Evolutionary conservation across 345 rosid genomes (phyloP).

Genomic region (Combretum micranthum): DNA sequence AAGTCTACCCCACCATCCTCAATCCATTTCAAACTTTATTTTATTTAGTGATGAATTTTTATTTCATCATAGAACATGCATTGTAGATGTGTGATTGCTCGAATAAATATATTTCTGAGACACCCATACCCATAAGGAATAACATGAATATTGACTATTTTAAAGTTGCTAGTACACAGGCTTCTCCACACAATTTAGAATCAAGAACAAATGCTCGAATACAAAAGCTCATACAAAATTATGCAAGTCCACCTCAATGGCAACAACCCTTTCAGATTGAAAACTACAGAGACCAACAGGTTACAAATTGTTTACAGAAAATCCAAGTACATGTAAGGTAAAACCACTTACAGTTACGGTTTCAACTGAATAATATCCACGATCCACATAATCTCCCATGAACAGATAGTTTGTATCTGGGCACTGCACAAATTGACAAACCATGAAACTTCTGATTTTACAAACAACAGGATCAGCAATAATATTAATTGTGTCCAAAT

Average conservation of each 20-base stretch:
- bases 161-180: conserved; percentile 6
- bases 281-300: background rate
- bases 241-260: no score
- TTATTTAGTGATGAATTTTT: no score
- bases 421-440: conserved; percentile 43
- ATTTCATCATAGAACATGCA: no score
- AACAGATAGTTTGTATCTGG: conserved; percentile 97
- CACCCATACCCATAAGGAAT: background rate
- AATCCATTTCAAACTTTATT: no score
- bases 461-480: no score
- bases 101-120: background rate
- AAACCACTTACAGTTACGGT: conserved; percentile 70
- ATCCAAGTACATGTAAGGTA: background rate
- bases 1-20: no score
- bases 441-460: background rate
- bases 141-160: no score
- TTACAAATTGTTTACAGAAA: background rate
- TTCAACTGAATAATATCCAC: conserved; percentile 98
- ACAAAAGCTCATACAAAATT: no score
- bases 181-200: conserved; percentile 3
- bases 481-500: no score
- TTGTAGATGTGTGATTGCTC: no score
- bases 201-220: no score
- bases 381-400: conserved; percentile 99
- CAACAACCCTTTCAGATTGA: no score